Conservation (phyloP, 164 flowering plant species). For the Chimonanthus praecox region DNA sequence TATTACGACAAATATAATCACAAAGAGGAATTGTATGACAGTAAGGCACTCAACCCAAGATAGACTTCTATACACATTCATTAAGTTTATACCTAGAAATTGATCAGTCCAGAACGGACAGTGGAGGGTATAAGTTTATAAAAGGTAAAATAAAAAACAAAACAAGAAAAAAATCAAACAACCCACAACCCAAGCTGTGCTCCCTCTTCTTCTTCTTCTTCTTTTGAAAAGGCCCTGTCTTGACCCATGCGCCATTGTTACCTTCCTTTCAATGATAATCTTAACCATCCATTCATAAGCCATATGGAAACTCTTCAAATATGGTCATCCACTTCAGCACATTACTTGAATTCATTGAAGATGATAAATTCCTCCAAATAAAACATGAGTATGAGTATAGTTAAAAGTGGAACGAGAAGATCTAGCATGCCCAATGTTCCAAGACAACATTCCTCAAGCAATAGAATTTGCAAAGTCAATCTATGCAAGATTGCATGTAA, state of each 20-base stretch:
- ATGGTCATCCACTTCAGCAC: background rate
- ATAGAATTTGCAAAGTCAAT: background rate
- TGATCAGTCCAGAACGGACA: no score
- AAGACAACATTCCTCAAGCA: background rate
- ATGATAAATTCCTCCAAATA: background rate
- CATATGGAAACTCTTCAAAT: background rate
- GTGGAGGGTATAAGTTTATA: no score
- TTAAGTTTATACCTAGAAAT: no score
- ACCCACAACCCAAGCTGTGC: no score
- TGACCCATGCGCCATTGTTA: no score
- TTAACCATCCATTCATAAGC: background rate
- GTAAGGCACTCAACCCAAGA: no score
- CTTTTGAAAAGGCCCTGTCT: no score
- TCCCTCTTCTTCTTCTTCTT: no score
- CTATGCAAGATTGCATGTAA: background rate
- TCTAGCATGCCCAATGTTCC: background rate
- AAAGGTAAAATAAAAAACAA: no score
- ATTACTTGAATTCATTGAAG: background rate
- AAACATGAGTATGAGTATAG: background rate
- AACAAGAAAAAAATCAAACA: no score
- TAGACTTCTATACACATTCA: no score
- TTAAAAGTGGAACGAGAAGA: background rate
- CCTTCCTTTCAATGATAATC: background rate
- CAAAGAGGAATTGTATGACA: background rate
- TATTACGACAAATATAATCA: background rate